Percentiles rank a stretch among this genome's conserved stretches.
These are phyloP conservation scores for Amborella trichopoda DNA, from an alignment of 164 flowering plant species.

Conservation along the genomic window DNA sequence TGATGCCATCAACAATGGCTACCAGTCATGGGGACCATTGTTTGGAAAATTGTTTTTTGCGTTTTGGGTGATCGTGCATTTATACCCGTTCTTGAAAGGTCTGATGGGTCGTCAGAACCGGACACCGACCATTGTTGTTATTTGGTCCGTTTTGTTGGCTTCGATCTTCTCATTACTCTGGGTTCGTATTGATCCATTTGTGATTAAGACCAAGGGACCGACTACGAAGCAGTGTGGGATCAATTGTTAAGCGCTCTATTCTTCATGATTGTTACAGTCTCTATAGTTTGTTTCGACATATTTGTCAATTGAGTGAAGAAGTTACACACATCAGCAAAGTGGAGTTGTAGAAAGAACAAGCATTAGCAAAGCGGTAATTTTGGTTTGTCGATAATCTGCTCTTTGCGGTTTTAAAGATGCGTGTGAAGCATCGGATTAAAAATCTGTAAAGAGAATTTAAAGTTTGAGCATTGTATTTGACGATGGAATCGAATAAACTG, in stretches of 20 bases:
- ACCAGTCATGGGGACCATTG: conserved; percentile 74
- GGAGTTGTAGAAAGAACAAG: too few relatives aligned
- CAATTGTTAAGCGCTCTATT: conserved; percentile 73
- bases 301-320: too few relatives aligned
- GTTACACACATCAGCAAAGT: too few relatives aligned
- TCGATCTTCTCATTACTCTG: conserved; percentile 86
- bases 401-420: too few relatives aligned
- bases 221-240: conserved; percentile 65
- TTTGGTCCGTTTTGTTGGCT: conserved; percentile 81
- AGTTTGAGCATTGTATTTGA: too few relatives aligned
- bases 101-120: conserved; percentile 85
- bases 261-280: too few relatives aligned
- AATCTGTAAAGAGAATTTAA: too few relatives aligned
- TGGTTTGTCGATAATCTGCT: too few relatives aligned
- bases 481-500: too few relatives aligned
- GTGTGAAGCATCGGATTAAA: too few relatives aligned
- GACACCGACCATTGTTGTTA: conserved; percentile 82
- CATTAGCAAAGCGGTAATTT: too few relatives aligned
- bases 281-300: too few relatives aligned
- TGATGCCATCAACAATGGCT: conserved; percentile 87
- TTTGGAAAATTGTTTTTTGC: conserved; percentile 83
- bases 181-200: conserved; percentile 85
- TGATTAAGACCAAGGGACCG: conserved; percentile 72
- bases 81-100: conserved; percentile 88
- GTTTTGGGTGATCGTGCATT: conserved; percentile 80